phyloP scores from a whole-genome alignment of 257 asterid genomes.

The Plantago elongata region DNA sequence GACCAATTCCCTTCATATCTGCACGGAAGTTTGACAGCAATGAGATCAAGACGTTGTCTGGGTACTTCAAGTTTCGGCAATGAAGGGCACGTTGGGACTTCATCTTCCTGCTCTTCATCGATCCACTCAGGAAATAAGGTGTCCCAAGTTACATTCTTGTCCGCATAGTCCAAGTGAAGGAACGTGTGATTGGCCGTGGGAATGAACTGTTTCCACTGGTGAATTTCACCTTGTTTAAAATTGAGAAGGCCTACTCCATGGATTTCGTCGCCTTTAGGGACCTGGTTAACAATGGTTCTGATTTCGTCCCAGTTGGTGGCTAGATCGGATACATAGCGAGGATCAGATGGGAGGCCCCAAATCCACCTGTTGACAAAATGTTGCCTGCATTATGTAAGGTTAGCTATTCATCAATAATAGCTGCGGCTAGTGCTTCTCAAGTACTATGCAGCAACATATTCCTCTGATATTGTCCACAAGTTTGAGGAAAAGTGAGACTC shows the following conservation, averaged over 20 bases:
- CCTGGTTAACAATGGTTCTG: constrained; percentile 16
- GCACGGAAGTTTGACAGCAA: constrained; percentile 80
- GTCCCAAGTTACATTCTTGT: constrained; percentile 67
- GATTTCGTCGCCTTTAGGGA: constrained; percentile 25
- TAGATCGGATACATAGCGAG: constrained; percentile 52
- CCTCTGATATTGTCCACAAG: not conserved
- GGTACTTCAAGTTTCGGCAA: constrained; percentile 56
- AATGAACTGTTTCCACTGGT: constrained; percentile 42
- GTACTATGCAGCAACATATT: not conserved
- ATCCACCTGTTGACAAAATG: constrained; percentile 74
- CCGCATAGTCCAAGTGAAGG: constrained; percentile 45
- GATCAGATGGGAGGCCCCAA: constrained; percentile 55
- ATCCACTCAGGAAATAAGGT: constrained; percentile 84
- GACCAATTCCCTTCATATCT: constrained; percentile 74
- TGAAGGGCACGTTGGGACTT: constrained; percentile 68
- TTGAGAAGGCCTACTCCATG: constrained; percentile 58
- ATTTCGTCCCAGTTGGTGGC: constrained; percentile 49
- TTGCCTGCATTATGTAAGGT: constrained; percentile 54
- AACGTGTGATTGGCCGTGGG: constrained; percentile 43
- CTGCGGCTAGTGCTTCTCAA: not conserved
- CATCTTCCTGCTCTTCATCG: constrained; percentile 79
- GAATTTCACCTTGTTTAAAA: constrained; percentile 52
- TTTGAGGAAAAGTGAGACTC: too few species aligned
- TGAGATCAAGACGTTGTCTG: constrained; percentile 52
- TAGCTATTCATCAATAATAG: constrained; percentile 1